Conservation (phyloP, 495 filamentous ascomycete species). For the Penicillium soppii region DNA sequence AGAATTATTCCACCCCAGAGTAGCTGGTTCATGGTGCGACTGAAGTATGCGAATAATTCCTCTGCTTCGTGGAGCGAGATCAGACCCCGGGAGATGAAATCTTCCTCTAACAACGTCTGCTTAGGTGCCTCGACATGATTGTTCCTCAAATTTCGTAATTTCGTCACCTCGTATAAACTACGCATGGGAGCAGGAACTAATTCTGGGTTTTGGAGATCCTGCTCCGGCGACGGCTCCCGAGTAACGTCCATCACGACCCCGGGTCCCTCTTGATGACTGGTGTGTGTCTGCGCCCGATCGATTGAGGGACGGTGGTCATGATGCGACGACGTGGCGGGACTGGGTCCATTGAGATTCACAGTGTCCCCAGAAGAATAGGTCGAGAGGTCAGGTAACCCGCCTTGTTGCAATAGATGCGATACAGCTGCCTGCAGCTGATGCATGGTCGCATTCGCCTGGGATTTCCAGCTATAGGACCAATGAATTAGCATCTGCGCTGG, state of each 20-base stretch:
- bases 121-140: slow-evolving; percentile 44
- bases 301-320: slow-evolving; percentile 26
- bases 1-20: slow-evolving; percentile 59
- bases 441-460: slow-evolving; percentile 39
- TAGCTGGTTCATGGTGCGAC: slow-evolving; percentile 53
- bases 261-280: slow-evolving; percentile 29
- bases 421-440: slow-evolving; percentile 46
- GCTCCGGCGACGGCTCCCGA: slow-evolving; percentile 53
- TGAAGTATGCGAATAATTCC: slow-evolving; percentile 51
- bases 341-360: slow-evolving; percentile 30
- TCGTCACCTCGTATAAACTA: slow-evolving; percentile 61
- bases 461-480: slow-evolving; percentile 39
- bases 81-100: slow-evolving; percentile 51
- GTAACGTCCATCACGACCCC: slow-evolving; percentile 43
- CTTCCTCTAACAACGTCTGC: slow-evolving; percentile 47
- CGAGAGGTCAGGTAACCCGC: slow-evolving; percentile 41
- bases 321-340: slow-evolving; percentile 33
- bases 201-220: slow-evolving; percentile 45
- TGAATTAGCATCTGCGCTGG: slow-evolving; percentile 8
- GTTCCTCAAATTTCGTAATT: slow-evolving; percentile 51
- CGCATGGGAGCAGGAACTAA: slow-evolving; percentile 58
- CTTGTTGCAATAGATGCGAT: slow-evolving; percentile 42
- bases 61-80: slow-evolving; percentile 51
- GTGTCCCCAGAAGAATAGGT: slow-evolving; percentile 33
- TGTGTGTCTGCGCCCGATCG: slow-evolving; percentile 26